Conservation (phyloP, 495 filamentous ascomycete species). For the Tuber calosporum region DNA sequence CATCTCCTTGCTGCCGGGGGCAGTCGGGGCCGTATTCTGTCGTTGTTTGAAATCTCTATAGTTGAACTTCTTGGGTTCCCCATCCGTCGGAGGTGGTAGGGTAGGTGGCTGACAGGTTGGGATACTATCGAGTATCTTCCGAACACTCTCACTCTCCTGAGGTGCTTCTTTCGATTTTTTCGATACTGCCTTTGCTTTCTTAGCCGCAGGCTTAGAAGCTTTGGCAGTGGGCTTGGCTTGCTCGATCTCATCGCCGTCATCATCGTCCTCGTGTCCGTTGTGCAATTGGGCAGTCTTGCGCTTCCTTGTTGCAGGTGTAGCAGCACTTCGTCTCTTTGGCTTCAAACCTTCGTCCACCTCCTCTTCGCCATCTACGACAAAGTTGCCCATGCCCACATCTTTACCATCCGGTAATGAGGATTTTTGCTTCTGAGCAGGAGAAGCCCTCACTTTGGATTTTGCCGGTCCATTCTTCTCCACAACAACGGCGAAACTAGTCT, state of each 20-base stretch:
- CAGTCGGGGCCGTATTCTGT: slow-evolving; percentile 53
- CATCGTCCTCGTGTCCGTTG: slow-evolving; percentile 40
- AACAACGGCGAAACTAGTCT: slow-evolving; percentile 15
- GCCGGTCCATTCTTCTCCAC: slow-evolving; percentile 14
- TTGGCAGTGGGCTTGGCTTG: slow-evolving; percentile 44
- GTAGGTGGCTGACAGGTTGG: slow-evolving; percentile 72
- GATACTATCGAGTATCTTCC: slow-evolving; percentile 81
- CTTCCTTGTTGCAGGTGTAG: slow-evolving; percentile 49
- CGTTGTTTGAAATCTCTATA: slow-evolving; percentile 53
- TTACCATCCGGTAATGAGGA: slow-evolving; percentile 43
- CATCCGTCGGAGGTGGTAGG: slow-evolving; percentile 58
- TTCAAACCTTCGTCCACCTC: slow-evolving; percentile 20
- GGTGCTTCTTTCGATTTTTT: slow-evolving; percentile 57
- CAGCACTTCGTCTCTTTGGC: slow-evolving; percentile 44
- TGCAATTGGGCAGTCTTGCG: slow-evolving; percentile 43
- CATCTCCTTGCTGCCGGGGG: slow-evolving; percentile 59
- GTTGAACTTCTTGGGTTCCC: slow-evolving; percentile 61
- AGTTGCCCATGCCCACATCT: slow-evolving; percentile 10
- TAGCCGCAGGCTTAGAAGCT: slow-evolving; percentile 55
- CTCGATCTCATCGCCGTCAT: slow-evolving; percentile 48
- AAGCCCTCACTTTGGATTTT: slow-evolving; percentile 43
- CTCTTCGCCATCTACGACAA: slow-evolving; percentile 17
- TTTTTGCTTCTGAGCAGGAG: slow-evolving; percentile 48
- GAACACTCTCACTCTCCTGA: slow-evolving; percentile 58
- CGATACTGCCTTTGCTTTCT: slow-evolving; percentile 54